Conservation (phyloP, 1,284 basidiomycete genomes). For the Puccinia horiana region DNA sequence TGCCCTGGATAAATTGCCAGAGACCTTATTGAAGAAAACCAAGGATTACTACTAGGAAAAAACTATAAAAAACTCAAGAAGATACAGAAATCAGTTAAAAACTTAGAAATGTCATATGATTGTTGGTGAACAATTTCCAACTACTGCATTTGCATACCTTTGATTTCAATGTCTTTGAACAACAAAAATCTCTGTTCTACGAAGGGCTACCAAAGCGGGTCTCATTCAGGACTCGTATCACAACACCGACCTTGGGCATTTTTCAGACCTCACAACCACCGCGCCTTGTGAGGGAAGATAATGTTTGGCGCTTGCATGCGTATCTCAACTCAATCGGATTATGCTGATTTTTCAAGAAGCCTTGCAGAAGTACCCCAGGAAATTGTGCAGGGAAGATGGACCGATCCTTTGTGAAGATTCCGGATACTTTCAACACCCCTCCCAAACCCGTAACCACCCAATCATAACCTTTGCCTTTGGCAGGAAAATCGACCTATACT, state of each 20-base stretch:
- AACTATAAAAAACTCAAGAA: too few species aligned
- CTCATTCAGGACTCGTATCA: background rate
- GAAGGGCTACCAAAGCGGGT: too few species aligned
- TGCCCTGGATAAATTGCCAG: too few species aligned
- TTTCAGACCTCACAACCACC: too few species aligned
- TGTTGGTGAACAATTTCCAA: background rate
- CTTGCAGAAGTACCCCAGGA: background rate
- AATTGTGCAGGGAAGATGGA: background rate
- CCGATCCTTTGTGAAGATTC: background rate
- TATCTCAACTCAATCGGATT: constrained; percentile 5
- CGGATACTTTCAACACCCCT: background rate
- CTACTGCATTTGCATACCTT: background rate
- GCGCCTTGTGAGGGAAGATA: constrained; percentile 2
- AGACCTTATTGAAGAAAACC: too few species aligned
- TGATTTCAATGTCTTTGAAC: background rate
- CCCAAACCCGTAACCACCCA: background rate
- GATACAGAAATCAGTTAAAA: too few species aligned
- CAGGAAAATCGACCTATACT: background rate
- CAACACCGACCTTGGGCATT: too few species aligned
- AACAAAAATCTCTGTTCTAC: too few species aligned
- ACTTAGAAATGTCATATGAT: too few species aligned
- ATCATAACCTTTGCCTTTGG: background rate
- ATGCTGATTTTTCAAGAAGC: constrained; percentile 26
- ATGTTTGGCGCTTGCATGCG: background rate
- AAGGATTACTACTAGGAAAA: too few species aligned